These are phyloP conservation scores for Coprinellus aureogranulatus DNA, from an alignment of 768 basidiomycete species.

Conservation along the genomic window DNA sequence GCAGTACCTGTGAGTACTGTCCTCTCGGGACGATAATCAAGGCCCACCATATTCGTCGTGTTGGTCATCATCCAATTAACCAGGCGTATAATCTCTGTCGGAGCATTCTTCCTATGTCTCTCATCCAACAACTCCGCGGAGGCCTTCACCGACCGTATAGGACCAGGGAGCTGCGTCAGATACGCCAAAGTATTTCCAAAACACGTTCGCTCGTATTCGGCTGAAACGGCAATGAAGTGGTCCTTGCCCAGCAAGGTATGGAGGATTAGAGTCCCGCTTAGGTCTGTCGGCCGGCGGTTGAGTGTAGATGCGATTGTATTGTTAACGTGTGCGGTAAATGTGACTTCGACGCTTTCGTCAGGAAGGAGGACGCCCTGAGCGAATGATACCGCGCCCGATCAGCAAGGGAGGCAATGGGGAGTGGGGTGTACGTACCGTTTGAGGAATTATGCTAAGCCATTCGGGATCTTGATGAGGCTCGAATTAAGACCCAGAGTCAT, in stretches of 20 bases:
- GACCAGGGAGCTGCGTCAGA: constrained; percentile 58
- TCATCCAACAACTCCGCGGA: constrained; percentile 47
- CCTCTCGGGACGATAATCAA: not conserved
- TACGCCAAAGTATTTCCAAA: constrained; percentile 62
- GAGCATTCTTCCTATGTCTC: constrained; percentile 57
- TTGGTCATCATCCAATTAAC: constrained; percentile 78
- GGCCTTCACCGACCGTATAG: constrained; percentile 51
- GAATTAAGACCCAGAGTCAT: constrained; percentile 24
- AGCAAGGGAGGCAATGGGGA: too few species aligned
- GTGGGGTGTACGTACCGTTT: not conserved
- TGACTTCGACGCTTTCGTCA: constrained; percentile 43
- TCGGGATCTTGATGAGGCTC: constrained; percentile 19
- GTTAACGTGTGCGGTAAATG: constrained; percentile 54
- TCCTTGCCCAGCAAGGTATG: constrained; percentile 74
- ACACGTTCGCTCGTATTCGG: constrained; percentile 74
- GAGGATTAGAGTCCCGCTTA: constrained; percentile 65
- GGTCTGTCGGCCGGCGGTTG: constrained; percentile 44
- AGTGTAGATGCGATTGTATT: constrained; percentile 46
- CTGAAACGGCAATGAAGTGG: constrained; percentile 64
- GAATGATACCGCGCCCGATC: too few species aligned
- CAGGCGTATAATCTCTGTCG: constrained; percentile 69
- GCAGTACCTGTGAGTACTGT: not conserved
- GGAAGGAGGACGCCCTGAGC: constrained; percentile 66
- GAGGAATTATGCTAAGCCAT: constrained; percentile 1
- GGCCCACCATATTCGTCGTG: constrained; percentile 26